Conservation (phyloP, 202 grass and related monocot genomes). For the Cymbopogon flexuosus region DNA sequence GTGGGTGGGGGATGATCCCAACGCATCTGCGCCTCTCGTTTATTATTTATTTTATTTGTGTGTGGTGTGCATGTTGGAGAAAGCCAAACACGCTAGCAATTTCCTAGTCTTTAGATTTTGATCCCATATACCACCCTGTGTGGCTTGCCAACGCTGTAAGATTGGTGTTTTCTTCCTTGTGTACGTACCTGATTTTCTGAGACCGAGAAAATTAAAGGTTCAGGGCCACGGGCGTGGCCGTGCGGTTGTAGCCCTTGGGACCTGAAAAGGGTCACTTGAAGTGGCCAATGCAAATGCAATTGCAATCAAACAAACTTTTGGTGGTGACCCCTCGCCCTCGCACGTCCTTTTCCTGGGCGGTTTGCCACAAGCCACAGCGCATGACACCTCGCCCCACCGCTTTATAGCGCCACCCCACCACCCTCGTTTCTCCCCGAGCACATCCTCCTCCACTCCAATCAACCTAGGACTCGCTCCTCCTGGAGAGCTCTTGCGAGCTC, state of each 20-base stretch:
- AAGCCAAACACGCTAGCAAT: not conserved
- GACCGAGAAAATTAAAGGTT: not conserved
- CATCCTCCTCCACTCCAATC: not conserved
- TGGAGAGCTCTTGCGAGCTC: not conserved
- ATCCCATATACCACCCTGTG: not conserved
- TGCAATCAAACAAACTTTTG: slow-evolving; percentile 13
- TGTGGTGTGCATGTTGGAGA: not conserved
- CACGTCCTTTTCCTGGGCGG: slow-evolving; percentile 13
- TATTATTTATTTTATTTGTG: not conserved
- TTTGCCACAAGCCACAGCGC: not conserved
- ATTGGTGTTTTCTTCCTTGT: not conserved
- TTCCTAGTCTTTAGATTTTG: not conserved
- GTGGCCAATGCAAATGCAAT: not conserved
- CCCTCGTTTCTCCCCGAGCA: not conserved
- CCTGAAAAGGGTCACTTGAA: slow-evolving; percentile 1
- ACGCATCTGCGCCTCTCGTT: too few species aligned
- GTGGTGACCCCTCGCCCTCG: not conserved
- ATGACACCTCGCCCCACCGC: not conserved
- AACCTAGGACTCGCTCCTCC: not conserved
- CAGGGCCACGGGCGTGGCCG: not conserved
- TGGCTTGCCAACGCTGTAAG: not conserved
- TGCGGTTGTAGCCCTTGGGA: slow-evolving; percentile 11
- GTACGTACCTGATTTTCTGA: not conserved
- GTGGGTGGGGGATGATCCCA: too few species aligned
- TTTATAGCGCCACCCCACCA: slow-evolving; percentile 9